Conservation (phyloP, 352 stramenopile genomes). For the Phytophthora pisi region DNA sequence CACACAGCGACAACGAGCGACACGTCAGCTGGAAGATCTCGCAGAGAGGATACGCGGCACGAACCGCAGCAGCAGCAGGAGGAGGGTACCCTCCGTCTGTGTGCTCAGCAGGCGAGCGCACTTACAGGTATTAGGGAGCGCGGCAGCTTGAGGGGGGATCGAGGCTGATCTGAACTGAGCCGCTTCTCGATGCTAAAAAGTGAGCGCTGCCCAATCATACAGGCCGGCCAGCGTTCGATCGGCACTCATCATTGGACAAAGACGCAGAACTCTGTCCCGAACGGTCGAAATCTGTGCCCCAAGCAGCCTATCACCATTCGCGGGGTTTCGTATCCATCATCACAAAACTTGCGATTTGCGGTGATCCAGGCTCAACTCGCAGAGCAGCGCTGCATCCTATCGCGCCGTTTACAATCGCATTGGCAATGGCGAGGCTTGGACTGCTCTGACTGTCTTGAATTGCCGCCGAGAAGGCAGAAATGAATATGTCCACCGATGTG, state of each 20-base stretch:
- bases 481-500: background rate
- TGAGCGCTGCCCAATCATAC: conserved; percentile 18
- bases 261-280: conserved; percentile 21
- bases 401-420: background rate
- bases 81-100: background rate
- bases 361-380: conserved; percentile 2
- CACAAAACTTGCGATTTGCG: conserved; percentile 10
- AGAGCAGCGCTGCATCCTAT: conserved; percentile 7
- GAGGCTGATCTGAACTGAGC: conserved; percentile 9
- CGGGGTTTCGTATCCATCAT: conserved; percentile 17
- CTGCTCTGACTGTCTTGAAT: background rate
- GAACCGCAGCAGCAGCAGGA: background rate
- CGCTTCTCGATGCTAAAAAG: conserved; percentile 2
- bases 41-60: background rate
- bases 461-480: background rate
- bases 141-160: conserved; percentile 2
- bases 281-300: conserved; percentile 2
- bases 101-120: background rate
- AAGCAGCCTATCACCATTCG: conserved; percentile 19
- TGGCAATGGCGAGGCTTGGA: background rate
- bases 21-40: conserved; percentile 22
- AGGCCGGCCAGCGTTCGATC: conserved; percentile 9
- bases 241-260: conserved; percentile 25
- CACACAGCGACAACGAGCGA: conserved; percentile 4
- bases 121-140: conserved; percentile 7